Evolutionary conservation across 2,329 filamentous ascomycete species (phyloP).

Genomic region (Colletotrichum chrysophilum): DNA sequence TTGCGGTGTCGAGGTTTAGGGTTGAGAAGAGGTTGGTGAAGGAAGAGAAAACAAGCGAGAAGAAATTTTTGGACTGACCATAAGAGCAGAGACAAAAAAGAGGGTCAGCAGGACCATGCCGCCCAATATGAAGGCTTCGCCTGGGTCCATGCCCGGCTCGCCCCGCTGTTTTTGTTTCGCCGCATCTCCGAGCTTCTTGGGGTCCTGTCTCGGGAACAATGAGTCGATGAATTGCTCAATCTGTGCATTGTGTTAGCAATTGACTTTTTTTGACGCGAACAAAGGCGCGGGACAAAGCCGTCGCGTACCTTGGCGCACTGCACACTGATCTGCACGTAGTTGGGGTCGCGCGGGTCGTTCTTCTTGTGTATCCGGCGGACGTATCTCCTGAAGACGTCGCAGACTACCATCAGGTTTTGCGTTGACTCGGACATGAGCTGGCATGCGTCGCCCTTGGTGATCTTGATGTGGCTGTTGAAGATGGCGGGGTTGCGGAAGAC

Average conservation of each 20-base stretch:
- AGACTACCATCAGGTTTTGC: conserved; percentile 84
- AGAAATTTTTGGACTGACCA: conserved; percentile 63
- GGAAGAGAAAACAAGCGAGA: neutral
- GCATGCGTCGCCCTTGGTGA: conserved; percentile 93
- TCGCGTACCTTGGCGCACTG: conserved; percentile 78
- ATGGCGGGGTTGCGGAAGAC: conserved; percentile 91
- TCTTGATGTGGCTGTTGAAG: conserved; percentile 90
- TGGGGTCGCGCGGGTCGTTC: conserved; percentile 92
- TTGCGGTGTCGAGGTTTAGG: neutral
- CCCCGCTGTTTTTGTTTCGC: conserved; percentile 42
- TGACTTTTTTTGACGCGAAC: neutral
- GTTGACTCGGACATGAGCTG: conserved; percentile 91
- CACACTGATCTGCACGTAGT: conserved; percentile 89
- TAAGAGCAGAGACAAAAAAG: conserved; percentile 71
- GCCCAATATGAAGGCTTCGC: conserved; percentile 71
- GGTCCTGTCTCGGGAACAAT: conserved; percentile 85
- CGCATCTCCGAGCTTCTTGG: conserved; percentile 58
- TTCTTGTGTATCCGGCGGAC: conserved; percentile 85
- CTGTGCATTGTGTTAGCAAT: conserved; percentile 46
- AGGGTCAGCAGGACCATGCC: conserved; percentile 72
- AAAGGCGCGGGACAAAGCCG: neutral
- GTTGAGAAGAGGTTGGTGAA: neutral
- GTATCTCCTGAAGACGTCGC: conserved; percentile 81
- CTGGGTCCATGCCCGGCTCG: conserved; percentile 54
- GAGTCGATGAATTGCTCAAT: conserved; percentile 96